Evolutionary conservation across 1,139 yeast genomes (phyloP), one percentile per base, ranked within the genome.

Genomic region (Debaryomyces psychrophilus): DNA sequence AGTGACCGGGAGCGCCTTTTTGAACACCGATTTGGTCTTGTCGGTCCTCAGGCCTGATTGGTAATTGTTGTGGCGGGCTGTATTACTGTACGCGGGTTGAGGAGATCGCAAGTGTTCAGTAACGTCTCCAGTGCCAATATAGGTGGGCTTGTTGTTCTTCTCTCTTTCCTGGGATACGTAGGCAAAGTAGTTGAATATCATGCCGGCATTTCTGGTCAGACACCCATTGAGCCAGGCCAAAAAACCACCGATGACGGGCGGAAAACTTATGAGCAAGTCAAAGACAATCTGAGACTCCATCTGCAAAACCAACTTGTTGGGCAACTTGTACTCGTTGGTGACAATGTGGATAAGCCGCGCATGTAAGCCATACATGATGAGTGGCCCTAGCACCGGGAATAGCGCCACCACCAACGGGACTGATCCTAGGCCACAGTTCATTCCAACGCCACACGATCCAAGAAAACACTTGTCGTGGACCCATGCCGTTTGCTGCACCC

Each of bases 141-240:
- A 66, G 1, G 54, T 51, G 2, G 64, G 61, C 2, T 43, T 41
- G 5, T 56, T 54, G 35, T 57, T 58, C 36, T 60, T 54, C 12
- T 60, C 55, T 41, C 77, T 59, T 40, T 68, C 67, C 28, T 69
- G 54, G 0, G 76, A 72, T 46, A 69, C 55, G 43, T 69, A 65
- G n/a, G 65, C 62, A 43, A 81, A 60, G 49, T 69, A 72, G 22
- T 73, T 76, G 61, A 83, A 90, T 6, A 89, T 74, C 57, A 88
- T 58, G 0, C 90, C 90, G 0, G 96, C 95, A 64, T 90, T 92
- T 57, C 96, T 71, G 0, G 97, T 87, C n/a, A 95, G 87, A 59
- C 96, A 87, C 1, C 85, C 87, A 62, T 88, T 81, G 63, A 92
- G 53, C 90, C 96, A 92, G 11, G 88, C 73, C 49, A 90, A 79